Conservation (phyloP, 768 basidiomycete genomes). For the Kwoniella sp. region DNA sequence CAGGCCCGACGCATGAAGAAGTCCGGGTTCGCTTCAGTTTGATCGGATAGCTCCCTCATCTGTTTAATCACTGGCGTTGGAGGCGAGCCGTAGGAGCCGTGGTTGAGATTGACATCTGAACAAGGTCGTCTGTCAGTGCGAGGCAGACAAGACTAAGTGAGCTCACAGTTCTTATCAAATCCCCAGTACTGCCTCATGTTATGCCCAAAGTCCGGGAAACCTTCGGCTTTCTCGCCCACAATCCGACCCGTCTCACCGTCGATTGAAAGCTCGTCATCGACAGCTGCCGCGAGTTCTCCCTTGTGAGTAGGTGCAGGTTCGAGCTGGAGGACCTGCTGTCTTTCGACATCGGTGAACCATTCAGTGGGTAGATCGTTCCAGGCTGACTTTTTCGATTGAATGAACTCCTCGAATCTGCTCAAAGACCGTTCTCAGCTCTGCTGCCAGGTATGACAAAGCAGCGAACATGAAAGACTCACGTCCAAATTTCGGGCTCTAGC, state of each 20-base stretch:
- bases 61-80: conserved; percentile 46
- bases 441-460: neutral
- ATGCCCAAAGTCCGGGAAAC: conserved; percentile 46
- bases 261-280: neutral
- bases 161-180: conserved; percentile 42
- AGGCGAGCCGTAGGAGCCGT: conserved; percentile 50
- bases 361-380: conserved; percentile 59
- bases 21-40: conserved; percentile 49
- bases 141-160: conserved; percentile 1
- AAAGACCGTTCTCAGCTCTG: neutral
- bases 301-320: conserved; percentile 1
- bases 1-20: conserved; percentile 46
- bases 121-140: neutral
- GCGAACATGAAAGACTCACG: conserved; percentile 18
- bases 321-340: conserved; percentile 35
- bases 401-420: conserved; percentile 66
- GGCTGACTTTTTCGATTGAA: conserved; percentile 68
- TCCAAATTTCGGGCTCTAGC: conserved; percentile 67
- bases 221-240: conserved; percentile 22
- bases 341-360: conserved; percentile 58
- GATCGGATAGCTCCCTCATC: conserved; percentile 30
- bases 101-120: conserved; percentile 50
- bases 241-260: conserved; percentile 18
- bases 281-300: neutral
- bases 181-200: conserved; percentile 48